These are phyloP conservation scores for Isatis tinctoria DNA, from an alignment of 345 rosid species.

Conservation along the genomic window DNA sequence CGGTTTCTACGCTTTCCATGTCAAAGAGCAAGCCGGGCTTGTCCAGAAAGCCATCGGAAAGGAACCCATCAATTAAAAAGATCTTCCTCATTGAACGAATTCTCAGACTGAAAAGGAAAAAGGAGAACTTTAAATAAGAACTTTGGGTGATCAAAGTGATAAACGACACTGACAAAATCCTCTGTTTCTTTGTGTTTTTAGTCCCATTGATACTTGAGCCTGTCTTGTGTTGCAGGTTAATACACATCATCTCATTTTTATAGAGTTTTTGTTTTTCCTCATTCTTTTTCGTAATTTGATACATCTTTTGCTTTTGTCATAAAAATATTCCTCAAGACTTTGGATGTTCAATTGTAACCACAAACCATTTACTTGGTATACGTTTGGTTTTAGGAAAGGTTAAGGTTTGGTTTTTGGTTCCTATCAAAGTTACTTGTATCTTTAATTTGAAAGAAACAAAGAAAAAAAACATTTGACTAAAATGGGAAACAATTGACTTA, in stretches of 20 bases:
- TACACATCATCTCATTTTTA: background rate
- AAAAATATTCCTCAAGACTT: background rate
- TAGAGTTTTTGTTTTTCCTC: constrained; percentile 2
- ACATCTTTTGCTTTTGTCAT: background rate
- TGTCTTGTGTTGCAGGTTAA: constrained; percentile 17
- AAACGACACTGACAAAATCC: constrained; percentile 19
- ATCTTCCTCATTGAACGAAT: background rate
- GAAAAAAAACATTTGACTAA: too few species aligned
- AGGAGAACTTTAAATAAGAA: constrained; percentile 26
- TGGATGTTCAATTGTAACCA: background rate
- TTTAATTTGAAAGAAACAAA: too few species aligned
- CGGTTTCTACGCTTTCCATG: constrained; percentile 55
- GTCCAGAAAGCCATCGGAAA: constrained; percentile 49
- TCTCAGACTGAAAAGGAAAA: constrained; percentile 6
- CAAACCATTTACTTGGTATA: background rate
- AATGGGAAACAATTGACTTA: too few species aligned
- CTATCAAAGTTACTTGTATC: too few species aligned
- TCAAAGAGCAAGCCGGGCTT: constrained; percentile 53
- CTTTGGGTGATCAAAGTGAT: constrained; percentile 23
- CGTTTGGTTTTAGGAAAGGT: background rate
- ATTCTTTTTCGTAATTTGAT: background rate
- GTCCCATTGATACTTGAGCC: constrained; percentile 21
- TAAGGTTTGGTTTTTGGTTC: too few species aligned
- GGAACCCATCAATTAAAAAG: constrained; percentile 38
- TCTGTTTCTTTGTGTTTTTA: constrained; percentile 21